phyloP scores from a whole-genome alignment of 805 yeast species.

The Lipomyces chichibuensis region DNA sequence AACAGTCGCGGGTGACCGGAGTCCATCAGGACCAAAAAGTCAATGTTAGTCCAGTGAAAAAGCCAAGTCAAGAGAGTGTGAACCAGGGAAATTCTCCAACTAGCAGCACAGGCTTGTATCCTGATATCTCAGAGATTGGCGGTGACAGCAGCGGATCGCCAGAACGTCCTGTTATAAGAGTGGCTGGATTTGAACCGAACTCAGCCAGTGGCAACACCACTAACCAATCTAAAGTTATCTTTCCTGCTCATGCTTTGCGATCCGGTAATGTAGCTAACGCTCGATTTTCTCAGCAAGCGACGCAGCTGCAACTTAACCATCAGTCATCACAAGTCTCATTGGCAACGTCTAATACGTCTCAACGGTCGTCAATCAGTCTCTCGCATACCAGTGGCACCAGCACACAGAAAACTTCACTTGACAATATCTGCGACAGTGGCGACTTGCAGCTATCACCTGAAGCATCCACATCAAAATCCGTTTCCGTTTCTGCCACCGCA shows the following conservation, averaged over 20 bases:
- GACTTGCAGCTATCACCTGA: constrained; percentile 25
- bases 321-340: not conserved
- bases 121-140: constrained; percentile 18
- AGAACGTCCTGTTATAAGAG: not conserved
- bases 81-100: not conserved
- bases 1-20: not conserved
- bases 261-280: not conserved
- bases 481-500: constrained; percentile 5
- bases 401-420: constrained; percentile 14
- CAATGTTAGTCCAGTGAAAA: constrained; percentile 5
- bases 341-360: constrained; percentile 5
- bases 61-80: not conserved
- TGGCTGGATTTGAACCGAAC: not conserved
- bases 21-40: not conserved
- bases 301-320: not conserved
- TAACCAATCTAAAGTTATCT: constrained; percentile 28
- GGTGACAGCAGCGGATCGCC: constrained; percentile 15
- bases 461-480: constrained; percentile 1
- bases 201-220: not conserved
- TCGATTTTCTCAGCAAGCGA: not conserved
- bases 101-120: constrained; percentile 17
- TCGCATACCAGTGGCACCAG: not conserved
- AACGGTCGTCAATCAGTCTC: not conserved
- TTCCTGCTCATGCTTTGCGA: constrained; percentile 13
- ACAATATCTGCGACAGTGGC: constrained; percentile 19